phyloP scores from a whole-genome alignment of 768 basidiomycete genomes.

The Suillus variegatus region DNA sequence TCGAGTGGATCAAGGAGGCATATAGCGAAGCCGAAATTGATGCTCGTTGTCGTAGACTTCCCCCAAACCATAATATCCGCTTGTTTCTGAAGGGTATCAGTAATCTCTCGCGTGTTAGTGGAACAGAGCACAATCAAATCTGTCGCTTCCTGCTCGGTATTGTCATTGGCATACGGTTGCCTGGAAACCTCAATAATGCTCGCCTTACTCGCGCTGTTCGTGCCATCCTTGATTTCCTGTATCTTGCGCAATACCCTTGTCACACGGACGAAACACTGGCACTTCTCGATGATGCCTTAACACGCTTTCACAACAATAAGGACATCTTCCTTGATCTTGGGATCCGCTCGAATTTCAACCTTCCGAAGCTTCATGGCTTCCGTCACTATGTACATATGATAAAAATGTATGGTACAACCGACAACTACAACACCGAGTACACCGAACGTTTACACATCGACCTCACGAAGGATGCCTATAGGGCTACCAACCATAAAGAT shows the following conservation, averaged over 20 bases:
- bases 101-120: too few relatives aligned
- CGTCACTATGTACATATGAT: constrained; percentile 37
- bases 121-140: too few relatives aligned
- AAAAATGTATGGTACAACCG: constrained; percentile 37
- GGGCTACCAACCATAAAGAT: constrained; percentile 36
- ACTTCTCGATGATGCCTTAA: constrained; percentile 23
- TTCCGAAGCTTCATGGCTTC: constrained; percentile 41
- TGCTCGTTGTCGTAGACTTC: too few relatives aligned
- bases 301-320: too few relatives aligned
- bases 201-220: constrained; percentile 11
- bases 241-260: constrained; percentile 11
- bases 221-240: not conserved
- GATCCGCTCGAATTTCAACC: too few relatives aligned
- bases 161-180: too few relatives aligned
- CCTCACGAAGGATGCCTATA: constrained; percentile 24
- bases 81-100: too few relatives aligned
- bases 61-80: too few relatives aligned
- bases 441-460: constrained; percentile 29
- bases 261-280: constrained; percentile 34
- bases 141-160: too few relatives aligned
- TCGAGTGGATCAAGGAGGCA: too few relatives aligned
- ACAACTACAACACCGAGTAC: constrained; percentile 42
- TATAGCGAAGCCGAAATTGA: too few relatives aligned
- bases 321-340: too few relatives aligned
- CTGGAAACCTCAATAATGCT: not conserved